Base-by-base conservation (phyloP, 352 stramenopile species). In the Elongisporangium undulatum region DNA sequence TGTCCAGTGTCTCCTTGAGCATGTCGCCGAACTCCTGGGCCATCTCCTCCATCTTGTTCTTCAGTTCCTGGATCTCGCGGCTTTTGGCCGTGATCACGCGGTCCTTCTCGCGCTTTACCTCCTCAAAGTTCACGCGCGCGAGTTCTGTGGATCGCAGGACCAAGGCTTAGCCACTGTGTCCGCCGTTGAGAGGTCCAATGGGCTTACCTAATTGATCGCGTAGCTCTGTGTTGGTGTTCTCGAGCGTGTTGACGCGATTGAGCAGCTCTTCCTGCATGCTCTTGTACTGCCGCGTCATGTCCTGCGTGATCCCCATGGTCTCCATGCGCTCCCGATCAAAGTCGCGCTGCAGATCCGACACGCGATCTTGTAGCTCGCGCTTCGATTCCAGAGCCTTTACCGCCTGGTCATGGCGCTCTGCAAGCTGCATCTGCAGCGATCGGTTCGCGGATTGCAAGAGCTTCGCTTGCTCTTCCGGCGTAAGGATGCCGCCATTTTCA, bases 231-330 rank as follows among this genome's bases (percentile, higher is more conserved):
- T 98, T 98, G 50, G 87, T 88, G 56, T 94, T 94, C 66, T 98
- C 93, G 22, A 97, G 75, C 26, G 72, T 74, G 60, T 91, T 92
- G 62, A 94, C 81, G 16, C 89, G 82, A 49, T 96, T 92, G 4
- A 97, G 71, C 24, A 97, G 71, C 61, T 97, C 86, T 51, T 97
- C 89, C 63, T 98, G 92, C 94, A 99, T 98, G 59, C 90, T 95
- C 73, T 98, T 98, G 76, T 98, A 98, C 78, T 98, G 94, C 9
- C 96, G 79, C 53, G 94, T 98, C 94, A 98, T 98, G 66, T 98
- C 92, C 54, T 92, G 77, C 38, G 89, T 98, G 57, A 99, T 97
- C 19, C 95, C 94, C 49, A 96, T 95, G 13, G 89, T 96, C 58
- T 96, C 80, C 73, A 73, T 67, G 9, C 90, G 75, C 67, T 96